phyloP scores from a whole-genome alignment of 2,329 filamentous ascomycete species.

The Gliomastix tumulicola region DNA sequence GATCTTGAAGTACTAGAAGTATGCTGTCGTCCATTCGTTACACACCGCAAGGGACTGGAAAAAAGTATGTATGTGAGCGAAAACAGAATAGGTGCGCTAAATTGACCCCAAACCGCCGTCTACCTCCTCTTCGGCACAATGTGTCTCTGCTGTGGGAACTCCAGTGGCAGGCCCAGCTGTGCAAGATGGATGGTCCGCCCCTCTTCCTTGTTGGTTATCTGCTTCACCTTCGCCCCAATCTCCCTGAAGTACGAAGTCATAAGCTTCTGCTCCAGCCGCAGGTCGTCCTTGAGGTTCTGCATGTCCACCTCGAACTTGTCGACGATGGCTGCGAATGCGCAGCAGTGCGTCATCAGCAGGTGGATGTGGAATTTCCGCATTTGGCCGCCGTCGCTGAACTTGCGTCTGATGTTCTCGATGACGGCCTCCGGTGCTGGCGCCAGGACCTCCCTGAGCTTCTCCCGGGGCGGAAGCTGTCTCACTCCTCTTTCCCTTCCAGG shows the following conservation, averaged over 20 bases:
- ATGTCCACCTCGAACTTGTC: constrained; percentile 70
- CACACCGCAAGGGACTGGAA: too few species aligned
- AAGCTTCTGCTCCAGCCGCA: constrained; percentile 63
- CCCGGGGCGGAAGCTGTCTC: constrained; percentile 48
- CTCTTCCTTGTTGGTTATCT: constrained; percentile 54
- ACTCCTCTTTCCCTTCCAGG: constrained; percentile 38
- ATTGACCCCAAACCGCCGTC: background rate
- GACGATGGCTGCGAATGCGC: constrained; percentile 62
- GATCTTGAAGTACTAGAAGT: too few species aligned
- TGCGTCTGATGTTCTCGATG: constrained; percentile 59
- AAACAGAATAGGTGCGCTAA: too few species aligned
- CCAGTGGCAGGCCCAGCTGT: constrained; percentile 67
- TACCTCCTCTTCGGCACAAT: constrained; percentile 12
- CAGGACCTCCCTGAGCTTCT: constrained; percentile 53
- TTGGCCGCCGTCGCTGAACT: constrained; percentile 57
- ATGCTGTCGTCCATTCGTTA: too few species aligned
- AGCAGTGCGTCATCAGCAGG: constrained; percentile 66
- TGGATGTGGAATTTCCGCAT: constrained; percentile 69
- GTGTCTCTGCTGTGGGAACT: constrained; percentile 62
- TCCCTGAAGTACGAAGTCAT: constrained; percentile 69
- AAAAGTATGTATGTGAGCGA: too few species aligned
- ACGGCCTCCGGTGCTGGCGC: constrained; percentile 53
- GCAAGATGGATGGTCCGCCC: constrained; percentile 53
- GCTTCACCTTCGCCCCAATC: constrained; percentile 63
- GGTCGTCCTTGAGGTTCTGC: constrained; percentile 61